Evolutionary conservation across 305 asterid species (phyloP), one percentile per base, ranked within the genome.

Genomic region (Withania somnifera): DNA sequence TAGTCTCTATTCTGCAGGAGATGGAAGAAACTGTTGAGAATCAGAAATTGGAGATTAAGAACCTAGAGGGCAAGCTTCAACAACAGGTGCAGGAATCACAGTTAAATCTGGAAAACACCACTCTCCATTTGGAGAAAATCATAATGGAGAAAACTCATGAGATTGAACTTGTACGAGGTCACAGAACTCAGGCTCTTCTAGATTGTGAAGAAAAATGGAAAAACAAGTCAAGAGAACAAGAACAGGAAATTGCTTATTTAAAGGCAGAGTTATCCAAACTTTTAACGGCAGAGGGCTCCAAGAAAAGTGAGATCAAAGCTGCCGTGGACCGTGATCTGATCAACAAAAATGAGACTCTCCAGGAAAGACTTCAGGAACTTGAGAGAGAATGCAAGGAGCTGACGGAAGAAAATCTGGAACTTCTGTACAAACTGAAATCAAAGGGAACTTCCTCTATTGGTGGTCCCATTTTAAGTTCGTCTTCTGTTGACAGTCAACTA

Each of bases 21-120:
- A 83, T 87, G 89, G 93, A 90, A 87, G 88, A 88, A 81, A 90
- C 86, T 17, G 61, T 87, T 38, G 87, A 84, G 56, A 86, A 87
- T 15, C 91, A 87, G 83, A 90, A 84, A 36, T 36, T 82, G 20
- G 87, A 87, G 83, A 84, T 87, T 36, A 85, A 88, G 73, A 85
- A 75, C 84, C 47, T 64, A 50, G 82, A 87, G 69, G 34, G 78
- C 57, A 82, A 86, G 79, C 19, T 83, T 75, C 81, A 51, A 63
- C 81, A 51, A 63, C 80, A 82, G 22, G 22, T 73, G 79, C 86
- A 75, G 67, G 87, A 86, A 82, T n/a, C 76, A 63, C 78, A 81
- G 34, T 80, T 11, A 66, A 63, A 64, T 79, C 58, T 78, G 81
- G 83, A 80, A 64, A 67, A 34, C n/a, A 79, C 82, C 30, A 67